A percentile compares a stretch with the other conserved stretches of the same genome.
Conservation (phyloP, 495 filamentous ascomycete genomes). For the Tuber aestivum region DNA sequence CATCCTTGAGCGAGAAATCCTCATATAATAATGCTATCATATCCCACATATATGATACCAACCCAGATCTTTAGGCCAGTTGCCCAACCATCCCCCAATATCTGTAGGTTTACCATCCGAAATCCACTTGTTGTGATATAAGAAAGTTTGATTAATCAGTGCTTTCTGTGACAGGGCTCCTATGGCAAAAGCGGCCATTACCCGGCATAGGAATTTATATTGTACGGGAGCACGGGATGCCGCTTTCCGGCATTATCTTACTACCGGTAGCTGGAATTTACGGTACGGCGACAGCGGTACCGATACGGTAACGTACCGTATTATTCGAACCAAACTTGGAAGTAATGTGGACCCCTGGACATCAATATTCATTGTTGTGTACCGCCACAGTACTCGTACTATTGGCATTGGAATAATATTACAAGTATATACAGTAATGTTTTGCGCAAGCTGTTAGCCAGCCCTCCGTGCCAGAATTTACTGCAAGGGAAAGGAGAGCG, state of each 20-base stretch:
- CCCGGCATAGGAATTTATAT: not conserved
- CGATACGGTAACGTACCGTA: not conserved
- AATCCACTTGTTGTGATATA: not conserved
- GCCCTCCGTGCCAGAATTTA: not conserved
- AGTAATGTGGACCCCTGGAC: not conserved
- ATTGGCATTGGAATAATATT: too few species aligned
- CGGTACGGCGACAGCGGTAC: not conserved
- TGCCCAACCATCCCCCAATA: not conserved
- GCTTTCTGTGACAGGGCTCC: not conserved
- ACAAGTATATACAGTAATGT: not conserved
- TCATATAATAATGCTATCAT: too few species aligned
- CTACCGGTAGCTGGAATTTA: not conserved
- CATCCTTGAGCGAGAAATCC: not conserved
- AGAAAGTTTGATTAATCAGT: not conserved
- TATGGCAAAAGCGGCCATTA: not conserved
- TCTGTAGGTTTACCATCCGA: not conserved
- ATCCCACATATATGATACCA: too few species aligned
- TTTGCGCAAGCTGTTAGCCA: not conserved
- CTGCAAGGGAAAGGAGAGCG: not conserved
- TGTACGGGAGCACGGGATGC: too few species aligned
- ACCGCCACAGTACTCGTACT: not conserved
- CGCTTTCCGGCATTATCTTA: not conserved
- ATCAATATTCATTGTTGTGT: not conserved
- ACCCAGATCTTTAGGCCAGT: not conserved
- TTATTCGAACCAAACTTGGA: not conserved